Evolutionary conservation across 768 basidiomycete species (phyloP).

Genomic region (Russula olivacea): DNA sequence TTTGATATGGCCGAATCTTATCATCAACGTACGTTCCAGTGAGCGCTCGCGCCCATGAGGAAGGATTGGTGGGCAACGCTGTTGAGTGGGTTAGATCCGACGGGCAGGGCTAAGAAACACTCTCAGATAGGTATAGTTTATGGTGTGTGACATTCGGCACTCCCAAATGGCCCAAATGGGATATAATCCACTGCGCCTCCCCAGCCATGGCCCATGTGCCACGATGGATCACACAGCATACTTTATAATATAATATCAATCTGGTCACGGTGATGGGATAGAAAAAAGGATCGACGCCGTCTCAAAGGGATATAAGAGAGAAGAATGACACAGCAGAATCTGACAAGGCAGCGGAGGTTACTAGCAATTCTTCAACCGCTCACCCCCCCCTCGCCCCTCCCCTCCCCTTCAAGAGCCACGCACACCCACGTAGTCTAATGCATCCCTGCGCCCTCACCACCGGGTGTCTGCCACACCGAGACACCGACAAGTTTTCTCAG

Average conservation of each 20-base stretch:
- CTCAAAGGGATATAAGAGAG: not conserved
- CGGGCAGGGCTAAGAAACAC: not conserved
- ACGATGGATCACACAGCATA: not conserved
- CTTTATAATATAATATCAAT: not conserved
- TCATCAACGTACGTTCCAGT: too few species aligned
- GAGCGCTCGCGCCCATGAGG: too few species aligned
- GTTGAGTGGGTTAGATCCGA: too few species aligned
- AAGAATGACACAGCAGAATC: not conserved
- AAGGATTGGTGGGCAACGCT: not conserved
- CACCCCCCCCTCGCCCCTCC: not conserved
- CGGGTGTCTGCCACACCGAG: not conserved
- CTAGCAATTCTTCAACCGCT: not conserved
- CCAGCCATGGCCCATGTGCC: too few species aligned
- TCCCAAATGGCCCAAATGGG: not conserved
- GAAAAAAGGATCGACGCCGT: not conserved
- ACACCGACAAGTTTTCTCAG: not conserved
- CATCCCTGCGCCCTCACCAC: not conserved
- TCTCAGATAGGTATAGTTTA: not conserved
- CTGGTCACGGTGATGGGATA: not conserved
- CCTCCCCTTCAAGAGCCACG: not conserved
- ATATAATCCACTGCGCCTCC: not conserved
- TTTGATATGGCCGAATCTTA: too few species aligned
- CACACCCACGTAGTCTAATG: not conserved
- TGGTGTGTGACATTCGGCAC: not conserved
- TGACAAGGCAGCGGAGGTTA: not conserved